phyloP scores from a whole-genome alignment of 345 rosid genomes.

The Cardamine resedifolia region DNA sequence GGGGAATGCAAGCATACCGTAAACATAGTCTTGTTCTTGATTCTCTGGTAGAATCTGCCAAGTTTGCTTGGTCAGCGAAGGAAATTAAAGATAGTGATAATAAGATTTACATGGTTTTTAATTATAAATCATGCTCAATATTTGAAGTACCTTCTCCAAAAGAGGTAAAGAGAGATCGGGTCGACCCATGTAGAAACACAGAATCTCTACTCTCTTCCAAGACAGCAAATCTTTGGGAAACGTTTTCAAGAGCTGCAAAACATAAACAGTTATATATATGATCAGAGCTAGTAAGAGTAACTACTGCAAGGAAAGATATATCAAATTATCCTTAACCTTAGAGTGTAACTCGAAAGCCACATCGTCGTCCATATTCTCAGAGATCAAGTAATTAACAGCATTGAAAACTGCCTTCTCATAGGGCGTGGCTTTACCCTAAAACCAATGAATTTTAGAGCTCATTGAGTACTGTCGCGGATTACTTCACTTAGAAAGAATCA shows the following conservation, averaged over 20 bases:
- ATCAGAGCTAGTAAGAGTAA: too few relatives aligned
- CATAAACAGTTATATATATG: background rate
- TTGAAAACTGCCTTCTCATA: slow-evolving; percentile 76
- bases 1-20: slow-evolving; percentile 86
- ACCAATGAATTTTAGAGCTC: background rate
- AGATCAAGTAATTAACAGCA: slow-evolving; percentile 54
- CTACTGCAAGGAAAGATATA: background rate
- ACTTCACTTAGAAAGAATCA: background rate
- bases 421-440: slow-evolving; percentile 39
- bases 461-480: too few relatives aligned
- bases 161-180: slow-evolving; percentile 60
- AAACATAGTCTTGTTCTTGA: slow-evolving; percentile 56
- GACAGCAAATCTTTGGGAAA: slow-evolving; percentile 64
- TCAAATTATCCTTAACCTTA: slow-evolving; percentile 43
- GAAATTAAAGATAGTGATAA: background rate
- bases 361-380: slow-evolving; percentile 61
- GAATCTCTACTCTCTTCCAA: slow-evolving; percentile 71
- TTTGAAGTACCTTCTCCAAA: slow-evolving; percentile 55
- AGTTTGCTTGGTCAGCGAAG: background rate
- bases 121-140: background rate
- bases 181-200: slow-evolving; percentile 75
- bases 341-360: slow-evolving; percentile 57
- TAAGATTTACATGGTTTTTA: background rate
- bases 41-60: slow-evolving; percentile 61
- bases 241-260: slow-evolving; percentile 56